Conservation (phyloP, 2,329 filamentous ascomycete species). For the Fusarium succisae region DNA sequence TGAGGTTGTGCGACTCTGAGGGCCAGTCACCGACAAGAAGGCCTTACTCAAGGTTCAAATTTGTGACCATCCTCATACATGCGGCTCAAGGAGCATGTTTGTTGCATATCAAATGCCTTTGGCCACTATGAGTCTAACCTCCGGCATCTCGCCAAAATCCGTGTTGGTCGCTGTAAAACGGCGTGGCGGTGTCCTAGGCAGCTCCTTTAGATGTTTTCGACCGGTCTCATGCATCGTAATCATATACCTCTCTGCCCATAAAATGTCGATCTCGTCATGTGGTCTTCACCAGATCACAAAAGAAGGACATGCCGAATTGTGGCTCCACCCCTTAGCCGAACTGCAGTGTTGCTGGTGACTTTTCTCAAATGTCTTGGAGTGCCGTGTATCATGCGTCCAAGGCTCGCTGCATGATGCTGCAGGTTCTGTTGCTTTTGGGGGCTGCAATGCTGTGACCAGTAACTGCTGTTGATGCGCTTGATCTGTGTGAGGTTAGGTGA, state of each 20-base stretch:
- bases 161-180: background rate
- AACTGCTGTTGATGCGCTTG: background rate
- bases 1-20: constrained; percentile 7
- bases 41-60: background rate
- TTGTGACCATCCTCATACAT: constrained; percentile 18
- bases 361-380: constrained; percentile 10
- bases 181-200: background rate
- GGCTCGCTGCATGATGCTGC: constrained; percentile 9
- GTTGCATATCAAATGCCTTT: background rate
- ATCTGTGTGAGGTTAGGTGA: background rate
- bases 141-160: background rate
- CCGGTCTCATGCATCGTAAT: background rate
- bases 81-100: background rate
- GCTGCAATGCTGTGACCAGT: background rate
- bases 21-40: constrained; percentile 8
- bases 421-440: background rate
- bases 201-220: background rate
- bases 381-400: constrained; percentile 11
- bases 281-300: constrained; percentile 1
- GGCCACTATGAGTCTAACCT: background rate
- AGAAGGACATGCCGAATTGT: background rate
- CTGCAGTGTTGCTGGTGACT: background rate
- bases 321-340: constrained; percentile 26
- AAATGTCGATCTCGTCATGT: background rate
- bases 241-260: background rate